Base-by-base conservation (phyloP, 225 moss, liverwort and hornwort genomes). In the Neckera pumila region DNA sequence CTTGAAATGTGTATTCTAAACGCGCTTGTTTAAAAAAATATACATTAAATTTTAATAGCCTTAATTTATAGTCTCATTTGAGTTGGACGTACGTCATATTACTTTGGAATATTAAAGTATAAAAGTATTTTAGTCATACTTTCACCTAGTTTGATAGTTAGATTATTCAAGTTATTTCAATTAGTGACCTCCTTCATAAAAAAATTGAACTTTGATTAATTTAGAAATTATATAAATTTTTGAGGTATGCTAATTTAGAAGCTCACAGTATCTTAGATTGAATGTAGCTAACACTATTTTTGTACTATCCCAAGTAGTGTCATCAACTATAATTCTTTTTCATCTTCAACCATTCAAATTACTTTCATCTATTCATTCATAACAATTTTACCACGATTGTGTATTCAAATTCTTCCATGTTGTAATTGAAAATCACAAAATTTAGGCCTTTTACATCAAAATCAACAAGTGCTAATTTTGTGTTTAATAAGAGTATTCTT, bases 21-120 rank as follows among this genome's bases (percentile, higher is more conserved):
- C 14, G 14, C 4, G 14, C 14, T 49, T 49, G 49, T 49, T 49
- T 49, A 49, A 49, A 49, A 49, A 49, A 11, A 12, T 11, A 49
- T 49, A 49, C 47, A 47, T 42, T 5, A 27, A 72, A n/a, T n/a
- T 0, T 72, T 6, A 27, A 72, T 43, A 72, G 0, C 1, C 10
- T 6, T 17, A 72, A 43, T 2, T 28, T 28, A 72, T 28, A 6
- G 28, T 28, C 10, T 43, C 17, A 43, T 43, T 38, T 28, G 3
- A 72, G 0, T 28, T 72, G 1, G 1, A 43, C 1, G 0, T 6
- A 17, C 11, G 18, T 17, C 1, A 45, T 30, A 18, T 2, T 26
- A 72, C 2, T 72, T 3, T 6, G 2, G 28, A 17, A 47, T 12
- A 47, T 47, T 47, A 45, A 3, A 17, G 4, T 73, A 73, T 11